phyloP scores from a whole-genome alignment of 129 eudicot species.

The Pseudognaphalium luteoalbum region DNA sequence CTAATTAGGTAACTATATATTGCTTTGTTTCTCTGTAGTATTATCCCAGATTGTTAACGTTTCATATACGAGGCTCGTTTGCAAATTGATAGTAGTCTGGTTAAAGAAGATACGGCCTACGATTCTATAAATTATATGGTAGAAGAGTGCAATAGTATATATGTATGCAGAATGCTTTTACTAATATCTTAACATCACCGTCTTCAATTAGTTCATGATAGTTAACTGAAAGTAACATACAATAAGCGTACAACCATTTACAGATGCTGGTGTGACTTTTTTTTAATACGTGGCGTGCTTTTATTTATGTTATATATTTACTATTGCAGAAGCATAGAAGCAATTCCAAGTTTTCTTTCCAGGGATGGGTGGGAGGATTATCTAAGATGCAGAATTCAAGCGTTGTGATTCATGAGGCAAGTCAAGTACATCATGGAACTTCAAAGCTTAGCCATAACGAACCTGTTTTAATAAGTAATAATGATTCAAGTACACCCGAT shows the following conservation, averaged over 20 bases:
- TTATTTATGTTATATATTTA: neutral
- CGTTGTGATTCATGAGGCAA: conserved; percentile 28
- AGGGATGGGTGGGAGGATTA: conserved; percentile 74
- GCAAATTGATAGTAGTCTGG: neutral
- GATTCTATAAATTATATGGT: neutral
- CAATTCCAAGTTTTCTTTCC: conserved; percentile 76
- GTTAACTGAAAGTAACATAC: neutral
- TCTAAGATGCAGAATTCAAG: conserved; percentile 50
- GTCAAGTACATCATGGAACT: conserved; percentile 27
- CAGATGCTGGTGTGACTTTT: neutral
- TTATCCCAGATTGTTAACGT: conserved; percentile 2
- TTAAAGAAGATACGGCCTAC: neutral
- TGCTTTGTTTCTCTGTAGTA: neutral
- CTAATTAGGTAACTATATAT: neutral
- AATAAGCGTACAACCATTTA: neutral
- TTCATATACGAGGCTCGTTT: conserved; percentile 10
- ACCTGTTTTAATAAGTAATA: conserved; percentile 26
- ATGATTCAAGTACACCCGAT: conserved; percentile 21
- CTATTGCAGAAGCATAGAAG: conserved; percentile 81
- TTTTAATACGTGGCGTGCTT: neutral
- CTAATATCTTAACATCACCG: neutral
- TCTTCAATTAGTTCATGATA: neutral
- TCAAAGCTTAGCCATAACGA: conserved; percentile 25
- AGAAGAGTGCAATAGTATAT: neutral
- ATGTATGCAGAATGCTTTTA: neutral